A percentile compares a stretch with the other conserved stretches of the same genome.
Conservation (phyloP, 306 rosid species). For the Dryas octopetala region DNA sequence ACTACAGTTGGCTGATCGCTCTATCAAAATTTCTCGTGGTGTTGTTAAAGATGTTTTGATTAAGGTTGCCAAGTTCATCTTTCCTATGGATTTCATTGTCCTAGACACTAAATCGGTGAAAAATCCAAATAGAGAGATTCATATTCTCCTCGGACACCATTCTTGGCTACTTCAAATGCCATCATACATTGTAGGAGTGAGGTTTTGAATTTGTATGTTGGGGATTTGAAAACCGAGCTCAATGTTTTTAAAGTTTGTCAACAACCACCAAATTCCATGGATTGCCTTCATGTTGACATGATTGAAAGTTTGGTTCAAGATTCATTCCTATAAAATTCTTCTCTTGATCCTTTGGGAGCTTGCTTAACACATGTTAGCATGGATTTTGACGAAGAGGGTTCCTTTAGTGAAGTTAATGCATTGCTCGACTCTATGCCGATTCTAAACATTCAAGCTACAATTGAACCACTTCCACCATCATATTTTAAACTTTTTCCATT, state of each 20-base stretch:
- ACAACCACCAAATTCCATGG: background rate
- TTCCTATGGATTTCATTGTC: no score
- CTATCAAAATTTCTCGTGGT: background rate
- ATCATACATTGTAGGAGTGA: background rate
- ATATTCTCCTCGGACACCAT: no score
- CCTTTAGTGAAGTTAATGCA: no score
- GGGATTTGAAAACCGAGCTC: background rate
- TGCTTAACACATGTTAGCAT: background rate
- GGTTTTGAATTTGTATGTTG: no score
- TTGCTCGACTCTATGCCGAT: background rate
- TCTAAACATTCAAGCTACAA: background rate
- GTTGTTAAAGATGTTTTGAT: background rate
- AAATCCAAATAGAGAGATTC: background rate
- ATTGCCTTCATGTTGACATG: background rate
- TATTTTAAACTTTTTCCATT: background rate
- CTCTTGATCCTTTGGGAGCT: no score
- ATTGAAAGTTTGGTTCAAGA: background rate
- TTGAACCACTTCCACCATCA: background rate
- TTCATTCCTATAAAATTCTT: background rate
- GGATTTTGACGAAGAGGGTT: background rate
- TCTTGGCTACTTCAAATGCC: background rate
- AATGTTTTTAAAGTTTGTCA: background rate
- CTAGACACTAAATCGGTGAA: no score
- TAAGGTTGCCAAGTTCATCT: background rate
- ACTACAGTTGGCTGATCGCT: background rate